A percentile compares a stretch with the other conserved stretches of the same genome.
Evolutionary conservation across 1,139 yeast species (phyloP).

Genomic region (Saccharomyces pastorianus): DNA sequence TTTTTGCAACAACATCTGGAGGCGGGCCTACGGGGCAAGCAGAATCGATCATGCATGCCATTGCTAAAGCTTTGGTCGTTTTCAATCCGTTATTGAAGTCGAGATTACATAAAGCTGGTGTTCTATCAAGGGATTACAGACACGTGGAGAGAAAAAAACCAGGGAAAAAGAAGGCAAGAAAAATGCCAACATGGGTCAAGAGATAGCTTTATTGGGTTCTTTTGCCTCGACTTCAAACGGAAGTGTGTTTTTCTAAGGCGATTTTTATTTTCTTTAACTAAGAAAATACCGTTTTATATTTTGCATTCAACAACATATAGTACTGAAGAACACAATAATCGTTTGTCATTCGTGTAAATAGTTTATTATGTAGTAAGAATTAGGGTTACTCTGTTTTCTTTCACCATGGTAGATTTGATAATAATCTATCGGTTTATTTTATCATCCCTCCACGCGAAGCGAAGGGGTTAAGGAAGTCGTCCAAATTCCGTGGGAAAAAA

Average conservation of each 20-base stretch:
- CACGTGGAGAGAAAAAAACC: constrained; percentile 98
- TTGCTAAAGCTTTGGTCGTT: too few species aligned
- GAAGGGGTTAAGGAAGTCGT: neutral
- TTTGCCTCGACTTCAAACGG: neutral
- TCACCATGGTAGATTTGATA: too few species aligned
- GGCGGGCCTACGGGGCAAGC: too few species aligned
- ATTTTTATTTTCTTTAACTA: neutral
- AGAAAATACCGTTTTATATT: neutral
- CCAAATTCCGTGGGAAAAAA: neutral
- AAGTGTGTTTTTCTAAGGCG: neutral
- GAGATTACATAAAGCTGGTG: too few species aligned
- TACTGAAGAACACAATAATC: neutral
- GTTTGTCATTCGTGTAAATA: neutral
- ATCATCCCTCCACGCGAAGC: neutral
- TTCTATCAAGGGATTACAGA: constrained; percentile 55
- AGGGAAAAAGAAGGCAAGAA: constrained; percentile 93
- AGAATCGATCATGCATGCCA: too few species aligned
- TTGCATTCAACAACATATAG: neutral
- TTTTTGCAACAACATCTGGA: too few species aligned
- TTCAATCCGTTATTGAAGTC: too few species aligned
- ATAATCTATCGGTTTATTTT: neutral
- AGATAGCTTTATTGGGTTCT: constrained; percentile 39
- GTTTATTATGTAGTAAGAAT: neutral
- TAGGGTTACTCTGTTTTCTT: too few species aligned
- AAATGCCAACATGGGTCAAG: constrained; percentile 96